Base-by-base conservation (phyloP, 164 flowering plant genomes). In the Berberis thunbergii region DNA sequence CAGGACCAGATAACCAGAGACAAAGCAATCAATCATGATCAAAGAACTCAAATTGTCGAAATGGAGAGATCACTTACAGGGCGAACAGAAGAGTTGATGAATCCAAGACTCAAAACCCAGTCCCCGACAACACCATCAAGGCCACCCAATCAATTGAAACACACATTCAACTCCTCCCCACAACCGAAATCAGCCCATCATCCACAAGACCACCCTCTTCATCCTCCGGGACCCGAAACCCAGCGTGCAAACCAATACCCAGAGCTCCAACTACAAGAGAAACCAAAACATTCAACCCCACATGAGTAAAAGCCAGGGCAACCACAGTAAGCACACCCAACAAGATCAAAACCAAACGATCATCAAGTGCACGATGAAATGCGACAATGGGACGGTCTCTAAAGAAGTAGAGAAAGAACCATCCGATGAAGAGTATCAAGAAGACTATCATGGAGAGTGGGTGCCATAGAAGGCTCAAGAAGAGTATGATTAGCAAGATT, bases 321-420 rank as follows among this genome's bases (percentile, higher is more conserved):
- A 77, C 66, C 40, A 82, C 49, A 5, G 89, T 86, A 8, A 82
- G 59, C 42, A 73, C 44, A 1, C 73, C 45, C 1, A 88, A 76
- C 4, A 63, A 67, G 6, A 55, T 66, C 52, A 79, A 38, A 4
- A 85, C 75, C 41, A 76, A 52, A 8, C 85, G 77, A 64, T 86
- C 88, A 61, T 75, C 85, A 43, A 91, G 12, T 0, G 60, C 60
- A 57, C 75, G 66, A 44, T 70, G 70, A 54, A 79, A 65, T 43
- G 86, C 45, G 43, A 59, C 59, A 26, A 91, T 49, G 2, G 89
- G 85, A 11, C 74, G 81, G 66, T 75, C 80, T n/a, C 87, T 81
- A 42, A 73, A 64, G 76, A 85, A 74, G 73, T 74, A 82, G 70
- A 91, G 81, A 72, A 77, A 78, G 67, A 78, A 54, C 93, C 93